These are phyloP conservation scores for Byssochlamys sp. DNA, from an alignment of 2,329 filamentous ascomycete species.

Conservation along the genomic window DNA sequence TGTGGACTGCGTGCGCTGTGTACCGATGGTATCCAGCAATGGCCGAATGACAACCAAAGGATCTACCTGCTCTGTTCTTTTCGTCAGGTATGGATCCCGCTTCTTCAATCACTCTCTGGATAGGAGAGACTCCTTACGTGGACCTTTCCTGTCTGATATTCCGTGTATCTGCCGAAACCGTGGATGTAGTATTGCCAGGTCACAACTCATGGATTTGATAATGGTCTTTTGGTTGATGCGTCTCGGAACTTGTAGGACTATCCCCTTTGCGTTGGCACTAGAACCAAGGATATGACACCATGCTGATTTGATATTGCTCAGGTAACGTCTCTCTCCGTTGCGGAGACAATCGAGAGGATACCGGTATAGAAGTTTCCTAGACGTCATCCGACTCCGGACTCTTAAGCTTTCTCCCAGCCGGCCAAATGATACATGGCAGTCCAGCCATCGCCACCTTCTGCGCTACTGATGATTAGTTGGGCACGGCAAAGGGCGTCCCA, in stretches of 20 bases:
- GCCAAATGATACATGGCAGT: background rate
- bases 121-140: background rate
- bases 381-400: background rate
- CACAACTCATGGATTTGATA: background rate
- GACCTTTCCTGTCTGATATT: background rate
- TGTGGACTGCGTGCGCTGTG: background rate
- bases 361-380: background rate
- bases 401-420: background rate
- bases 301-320: background rate
- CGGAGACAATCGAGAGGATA: background rate
- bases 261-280: background rate
- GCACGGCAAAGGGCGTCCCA: background rate
- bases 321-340: background rate
- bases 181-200: background rate
- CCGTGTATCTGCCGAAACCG: background rate
- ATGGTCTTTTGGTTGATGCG: background rate
- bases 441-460: background rate
- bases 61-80: background rate
- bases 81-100: background rate
- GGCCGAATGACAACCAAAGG: background rate
- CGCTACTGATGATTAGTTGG: background rate
- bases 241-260: background rate
- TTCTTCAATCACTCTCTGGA: background rate
- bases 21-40: background rate
- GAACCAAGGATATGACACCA: background rate